phyloP scores from a whole-genome alignment of 176 grass and related monocot genomes.

The Musa schizocarpa region DNA sequence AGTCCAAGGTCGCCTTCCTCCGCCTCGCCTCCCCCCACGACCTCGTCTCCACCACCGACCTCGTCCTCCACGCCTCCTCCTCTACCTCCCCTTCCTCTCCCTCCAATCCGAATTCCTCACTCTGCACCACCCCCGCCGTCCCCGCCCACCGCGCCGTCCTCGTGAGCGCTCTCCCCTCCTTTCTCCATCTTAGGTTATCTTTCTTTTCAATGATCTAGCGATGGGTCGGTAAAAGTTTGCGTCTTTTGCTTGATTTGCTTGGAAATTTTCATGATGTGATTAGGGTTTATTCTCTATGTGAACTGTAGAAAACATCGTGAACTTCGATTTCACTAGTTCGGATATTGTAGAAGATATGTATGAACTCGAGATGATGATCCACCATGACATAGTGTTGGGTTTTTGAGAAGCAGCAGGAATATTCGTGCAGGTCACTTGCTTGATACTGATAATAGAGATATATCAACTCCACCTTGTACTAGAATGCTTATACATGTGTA shows the following conservation, averaged over 20 bases:
- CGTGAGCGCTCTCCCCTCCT: slow-evolving; percentile 23
- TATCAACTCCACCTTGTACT: no score
- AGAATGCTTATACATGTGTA: neutral
- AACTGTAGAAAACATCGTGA: neutral
- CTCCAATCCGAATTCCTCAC: neutral
- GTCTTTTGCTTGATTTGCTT: neutral
- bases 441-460: no score
- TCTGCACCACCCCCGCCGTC: slow-evolving; percentile 33
- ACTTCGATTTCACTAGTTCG: neutral
- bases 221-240: neutral
- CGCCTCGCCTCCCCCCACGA: slow-evolving; percentile 46
- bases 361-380: no score
- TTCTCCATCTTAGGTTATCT: neutral
- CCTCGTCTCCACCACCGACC: slow-evolving; percentile 2
- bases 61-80: slow-evolving; percentile 6
- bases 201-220: slow-evolving; percentile 1
- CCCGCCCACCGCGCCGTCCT: slow-evolving; percentile 76
- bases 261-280: neutral
- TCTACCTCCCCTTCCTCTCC: slow-evolving; percentile 22
- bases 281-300: neutral
- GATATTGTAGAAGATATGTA: neutral
- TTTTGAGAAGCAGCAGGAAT: no score
- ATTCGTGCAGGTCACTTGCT: no score
- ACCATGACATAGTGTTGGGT: no score
- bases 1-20: slow-evolving; percentile 65